Conservation (phyloP, 2,329 filamentous ascomycete species). For the Escovopsis weberi region DNA sequence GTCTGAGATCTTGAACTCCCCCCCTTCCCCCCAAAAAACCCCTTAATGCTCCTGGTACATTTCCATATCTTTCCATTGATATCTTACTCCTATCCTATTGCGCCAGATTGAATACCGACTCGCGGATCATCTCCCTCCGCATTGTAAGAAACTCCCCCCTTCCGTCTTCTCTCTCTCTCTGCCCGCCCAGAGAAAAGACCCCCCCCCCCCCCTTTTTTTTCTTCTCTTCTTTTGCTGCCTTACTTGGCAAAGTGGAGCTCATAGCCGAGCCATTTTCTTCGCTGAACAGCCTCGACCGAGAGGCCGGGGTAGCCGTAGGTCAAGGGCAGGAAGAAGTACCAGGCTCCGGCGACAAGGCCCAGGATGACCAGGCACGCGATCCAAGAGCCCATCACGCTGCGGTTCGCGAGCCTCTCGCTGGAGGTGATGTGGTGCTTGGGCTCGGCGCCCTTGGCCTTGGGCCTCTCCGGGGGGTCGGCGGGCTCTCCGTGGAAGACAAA, state of each 20-base stretch:
- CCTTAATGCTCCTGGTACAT: not conserved
- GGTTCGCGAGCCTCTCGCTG: slow-evolving; percentile 63
- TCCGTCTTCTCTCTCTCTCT: not conserved
- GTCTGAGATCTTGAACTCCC: too few species aligned
- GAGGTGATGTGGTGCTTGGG: slow-evolving; percentile 56
- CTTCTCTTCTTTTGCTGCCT: slow-evolving; percentile 7
- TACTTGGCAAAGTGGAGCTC: slow-evolving; percentile 99
- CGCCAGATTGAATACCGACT: too few species aligned
- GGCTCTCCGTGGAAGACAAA: slow-evolving; percentile 93
- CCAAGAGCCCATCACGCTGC: slow-evolving; percentile 69
- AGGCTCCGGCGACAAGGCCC: slow-evolving; percentile 54
- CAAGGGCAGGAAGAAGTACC: slow-evolving; percentile 86
- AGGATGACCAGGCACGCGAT: slow-evolving; percentile 60
- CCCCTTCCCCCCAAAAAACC: too few species aligned
- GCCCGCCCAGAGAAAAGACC: not conserved
- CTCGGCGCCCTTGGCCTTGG: slow-evolving; percentile 26
- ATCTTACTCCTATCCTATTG: not conserved
- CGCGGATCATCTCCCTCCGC: not conserved
- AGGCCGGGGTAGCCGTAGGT: slow-evolving; percentile 92
- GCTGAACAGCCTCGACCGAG: slow-evolving; percentile 59
- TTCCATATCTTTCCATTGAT: not conserved
- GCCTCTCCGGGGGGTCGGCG: slow-evolving; percentile 39
- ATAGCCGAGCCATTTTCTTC: slow-evolving; percentile 91
- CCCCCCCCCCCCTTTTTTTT: too few species aligned
- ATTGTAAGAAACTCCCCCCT: not conserved